These are phyloP conservation scores for Phlyctochytrium arcticum DNA, from an alignment of 192 early-diverging fungal genomes.

Conservation along the genomic window DNA sequence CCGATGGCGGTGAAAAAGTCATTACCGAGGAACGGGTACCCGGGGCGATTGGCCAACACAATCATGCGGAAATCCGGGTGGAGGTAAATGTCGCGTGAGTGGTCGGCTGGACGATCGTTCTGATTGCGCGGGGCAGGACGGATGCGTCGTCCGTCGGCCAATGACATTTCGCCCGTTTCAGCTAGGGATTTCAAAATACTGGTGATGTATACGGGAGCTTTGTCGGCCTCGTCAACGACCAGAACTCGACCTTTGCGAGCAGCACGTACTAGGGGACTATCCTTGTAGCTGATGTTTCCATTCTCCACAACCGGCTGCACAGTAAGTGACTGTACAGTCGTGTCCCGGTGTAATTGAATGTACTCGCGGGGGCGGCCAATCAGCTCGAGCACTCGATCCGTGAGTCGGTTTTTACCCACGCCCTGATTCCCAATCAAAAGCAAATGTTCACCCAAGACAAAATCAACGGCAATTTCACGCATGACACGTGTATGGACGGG, in stretches of 20 bases:
- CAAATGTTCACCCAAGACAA: slow-evolving; percentile 72
- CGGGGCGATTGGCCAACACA: slow-evolving; percentile 78
- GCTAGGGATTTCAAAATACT: slow-evolving; percentile 68
- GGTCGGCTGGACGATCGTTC: slow-evolving; percentile 1
- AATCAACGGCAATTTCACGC: slow-evolving; percentile 76
- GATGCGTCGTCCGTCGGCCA: slow-evolving; percentile 73
- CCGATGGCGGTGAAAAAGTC: slow-evolving; percentile 81
- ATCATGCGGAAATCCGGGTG: slow-evolving; percentile 76
- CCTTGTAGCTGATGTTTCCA: slow-evolving; percentile 66
- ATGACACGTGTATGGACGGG: slow-evolving; percentile 66
- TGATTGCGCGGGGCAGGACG: slow-evolving; percentile 14
- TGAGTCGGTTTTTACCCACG: slow-evolving; percentile 49
- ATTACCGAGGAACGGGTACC: slow-evolving; percentile 73
- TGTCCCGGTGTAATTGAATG: slow-evolving; percentile 76
- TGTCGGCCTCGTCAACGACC: slow-evolving; percentile 80
- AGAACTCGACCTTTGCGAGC: slow-evolving; percentile 60
- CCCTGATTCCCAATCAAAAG: slow-evolving; percentile 83
- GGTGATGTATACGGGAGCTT: slow-evolving; percentile 76
- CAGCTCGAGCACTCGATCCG: slow-evolving; percentile 66
- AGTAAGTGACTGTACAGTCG: slow-evolving; percentile 73
- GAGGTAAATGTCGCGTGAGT: slow-evolving; percentile 21
- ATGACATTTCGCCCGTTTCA: slow-evolving; percentile 75
- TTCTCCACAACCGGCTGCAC: slow-evolving; percentile 67
- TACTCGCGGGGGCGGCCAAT: slow-evolving; percentile 69
- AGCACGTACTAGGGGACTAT: slow-evolving; percentile 62